phyloP scores from a whole-genome alignment of 495 filamentous ascomycete species.

The Polyplosphaeria fusca region DNA sequence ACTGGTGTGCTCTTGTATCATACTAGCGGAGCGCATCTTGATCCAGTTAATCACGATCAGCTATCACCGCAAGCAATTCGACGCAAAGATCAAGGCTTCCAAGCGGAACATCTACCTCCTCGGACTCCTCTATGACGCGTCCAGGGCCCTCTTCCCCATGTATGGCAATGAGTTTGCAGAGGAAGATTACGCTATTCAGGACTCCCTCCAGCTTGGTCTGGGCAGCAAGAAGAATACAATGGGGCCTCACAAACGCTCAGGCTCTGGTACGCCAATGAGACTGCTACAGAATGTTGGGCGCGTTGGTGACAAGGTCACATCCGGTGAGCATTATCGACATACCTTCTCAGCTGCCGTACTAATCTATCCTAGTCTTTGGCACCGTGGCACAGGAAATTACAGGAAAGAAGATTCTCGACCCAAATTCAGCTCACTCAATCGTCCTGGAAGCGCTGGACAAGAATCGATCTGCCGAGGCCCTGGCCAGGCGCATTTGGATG shows the following conservation, averaged over 20 bases:
- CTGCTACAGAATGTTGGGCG: conserved; percentile 75
- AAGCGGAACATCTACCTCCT: conserved; percentile 80
- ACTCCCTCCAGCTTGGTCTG: conserved; percentile 56
- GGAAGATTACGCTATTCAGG: conserved; percentile 86
- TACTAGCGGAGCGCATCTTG: conserved; percentile 74
- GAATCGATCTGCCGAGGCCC: conserved; percentile 73
- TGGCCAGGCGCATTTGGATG: conserved; percentile 95
- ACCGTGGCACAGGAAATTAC: conserved; percentile 91
- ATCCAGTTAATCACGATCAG: conserved; percentile 91
- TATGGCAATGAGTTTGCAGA: conserved; percentile 87
- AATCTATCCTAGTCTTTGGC: conserved; percentile 69
- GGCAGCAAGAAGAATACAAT: conserved; percentile 49
- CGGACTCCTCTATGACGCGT: conserved; percentile 83
- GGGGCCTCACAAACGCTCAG: conserved; percentile 48
- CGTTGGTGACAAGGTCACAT: conserved; percentile 75
- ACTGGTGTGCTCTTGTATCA: conserved; percentile 73
- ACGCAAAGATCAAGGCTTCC: conserved; percentile 77
- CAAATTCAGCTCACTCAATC: conserved; percentile 79
- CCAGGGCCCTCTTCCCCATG: conserved; percentile 78
- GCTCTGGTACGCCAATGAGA: conserved; percentile 69
- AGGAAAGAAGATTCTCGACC: conserved; percentile 91
- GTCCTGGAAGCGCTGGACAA: conserved; percentile 86
- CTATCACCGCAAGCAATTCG: conserved; percentile 93
- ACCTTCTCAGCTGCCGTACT: neutral
- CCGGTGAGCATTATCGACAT: conserved; percentile 2